Percentiles rank a stretch among this genome's conserved stretches.
phyloP scores from a whole-genome alignment of 2,329 filamentous ascomycete genomes.

The Westerdykella ornata region DNA sequence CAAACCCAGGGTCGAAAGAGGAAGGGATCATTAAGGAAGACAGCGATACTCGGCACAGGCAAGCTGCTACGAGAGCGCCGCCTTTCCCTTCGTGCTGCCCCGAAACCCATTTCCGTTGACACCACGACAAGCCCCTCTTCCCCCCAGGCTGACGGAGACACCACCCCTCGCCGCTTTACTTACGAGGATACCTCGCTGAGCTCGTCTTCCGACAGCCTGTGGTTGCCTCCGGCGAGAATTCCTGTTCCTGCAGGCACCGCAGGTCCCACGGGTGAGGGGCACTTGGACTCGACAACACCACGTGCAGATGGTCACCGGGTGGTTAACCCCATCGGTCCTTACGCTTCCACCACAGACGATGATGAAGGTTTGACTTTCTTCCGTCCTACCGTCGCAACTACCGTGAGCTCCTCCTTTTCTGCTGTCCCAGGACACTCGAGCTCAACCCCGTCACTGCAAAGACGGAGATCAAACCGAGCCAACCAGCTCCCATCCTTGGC shows the following conservation, averaged over 20 bases:
- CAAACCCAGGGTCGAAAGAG: constrained; percentile 56
- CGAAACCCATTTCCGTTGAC: constrained; percentile 1
- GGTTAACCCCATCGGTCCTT: constrained; percentile 49
- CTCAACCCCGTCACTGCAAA: constrained; percentile 19
- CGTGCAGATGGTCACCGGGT: constrained; percentile 34
- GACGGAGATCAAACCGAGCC: constrained; percentile 27
- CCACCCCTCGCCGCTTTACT: constrained; percentile 29
- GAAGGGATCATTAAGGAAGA: constrained; percentile 80
- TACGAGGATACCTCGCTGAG: constrained; percentile 34
- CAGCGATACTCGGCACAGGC: constrained; percentile 71
- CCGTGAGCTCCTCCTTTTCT: constrained; percentile 36
- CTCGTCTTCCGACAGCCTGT: constrained; percentile 31
- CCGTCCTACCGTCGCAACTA: constrained; percentile 34
- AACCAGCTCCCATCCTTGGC: constrained; percentile 20
- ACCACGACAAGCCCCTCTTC: constrained; percentile 6
- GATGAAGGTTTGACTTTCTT: constrained; percentile 66
- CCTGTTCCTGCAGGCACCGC: constrained; percentile 11
- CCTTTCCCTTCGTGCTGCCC: constrained; percentile 15
- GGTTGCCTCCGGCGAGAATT: constrained; percentile 13
- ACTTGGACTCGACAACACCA: constrained; percentile 13
- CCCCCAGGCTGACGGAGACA: constrained; percentile 10
- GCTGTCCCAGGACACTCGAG: constrained; percentile 10
- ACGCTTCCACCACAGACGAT: constrained; percentile 75
- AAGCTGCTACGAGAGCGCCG: constrained; percentile 24
- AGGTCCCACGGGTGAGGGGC: constrained; percentile 5